Evolutionary conservation across 441 rosid species (phyloP), one percentile per base, ranked within the genome.

Genomic region (Bruguiera hainesii): DNA sequence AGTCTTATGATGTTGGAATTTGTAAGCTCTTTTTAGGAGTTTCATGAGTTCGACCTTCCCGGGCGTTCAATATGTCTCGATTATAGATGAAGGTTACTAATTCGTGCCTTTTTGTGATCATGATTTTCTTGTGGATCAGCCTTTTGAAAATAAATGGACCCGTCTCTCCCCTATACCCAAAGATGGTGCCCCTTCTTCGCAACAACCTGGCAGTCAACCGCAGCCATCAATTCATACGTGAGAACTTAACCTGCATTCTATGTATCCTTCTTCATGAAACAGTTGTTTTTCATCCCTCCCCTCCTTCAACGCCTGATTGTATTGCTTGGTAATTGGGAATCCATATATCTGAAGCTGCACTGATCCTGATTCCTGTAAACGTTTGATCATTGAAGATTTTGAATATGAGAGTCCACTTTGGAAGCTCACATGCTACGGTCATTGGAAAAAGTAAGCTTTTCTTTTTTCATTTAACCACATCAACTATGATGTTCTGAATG

Each of bases 381-480:
- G 77, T 52, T 2, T 81, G 68, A 87, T 92, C 67, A 67, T 51
- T 63, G 91, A 95, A 60, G 99, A 95, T 83, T 86, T 82, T 78
- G 83, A 89, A 82, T 74, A 76, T 13, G 99, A 92, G 85, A 87
- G 87, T 70, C 97, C 98, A 18, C 76, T 87, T 76, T 95, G 99
- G 98, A 90, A 83, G 83, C 88, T 95, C 64, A 92, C 99, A 8
- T 90, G 99, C 79, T 95, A 95, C 58, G 78, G 84, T 52, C 99
- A 95, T 82, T 83, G 75, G 78, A 89, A 75, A 81, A 74, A 79
- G 99, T 95, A 83, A 79, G 87, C 60, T 66, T 70, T 0, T 66
- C 49, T 39, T 64, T 3, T 18, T 39, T 37, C 3, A 0, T 10
- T 37, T 37, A 37, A 37, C 15, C 46, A 37, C 46, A 9, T 37